A percentile compares a stretch with the other conserved stretches of the same genome.
Conservation (phyloP, 1,284 basidiomycete genomes). For the Heterobasidion annosum region DNA sequence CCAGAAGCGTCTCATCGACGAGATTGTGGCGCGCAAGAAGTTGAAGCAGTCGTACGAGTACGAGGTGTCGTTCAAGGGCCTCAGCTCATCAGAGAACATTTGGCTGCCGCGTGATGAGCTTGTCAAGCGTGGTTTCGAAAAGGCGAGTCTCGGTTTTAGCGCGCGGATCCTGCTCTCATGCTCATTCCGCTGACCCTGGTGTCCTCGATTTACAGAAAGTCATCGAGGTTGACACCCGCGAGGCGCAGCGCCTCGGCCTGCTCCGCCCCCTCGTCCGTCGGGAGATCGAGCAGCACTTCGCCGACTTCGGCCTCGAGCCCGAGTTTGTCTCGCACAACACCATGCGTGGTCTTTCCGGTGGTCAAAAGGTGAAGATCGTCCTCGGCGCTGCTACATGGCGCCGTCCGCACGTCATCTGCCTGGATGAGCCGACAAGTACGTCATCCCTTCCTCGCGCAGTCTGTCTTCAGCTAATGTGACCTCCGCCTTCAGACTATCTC, state of each 20-base stretch:
- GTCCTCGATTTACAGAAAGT: slow-evolving; percentile 51
- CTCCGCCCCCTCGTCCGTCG: slow-evolving; percentile 94
- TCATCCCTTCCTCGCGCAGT: slow-evolving; percentile 9
- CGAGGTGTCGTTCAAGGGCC: slow-evolving; percentile 89
- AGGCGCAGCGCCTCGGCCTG: slow-evolving; percentile 94
- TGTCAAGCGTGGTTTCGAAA: slow-evolving; percentile 96
- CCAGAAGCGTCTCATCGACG: slow-evolving; percentile 91
- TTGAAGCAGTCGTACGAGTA: slow-evolving; percentile 99
- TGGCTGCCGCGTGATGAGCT: slow-evolving; percentile 96
- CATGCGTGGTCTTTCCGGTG: slow-evolving; percentile 96
- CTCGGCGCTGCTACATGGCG: slow-evolving; percentile 98
- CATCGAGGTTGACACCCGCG: slow-evolving; percentile 93
- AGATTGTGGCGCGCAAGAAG: slow-evolving; percentile 90
- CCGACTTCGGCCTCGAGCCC: slow-evolving; percentile 92
- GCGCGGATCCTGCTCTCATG: not conserved
- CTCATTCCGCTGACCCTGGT: too few species aligned
- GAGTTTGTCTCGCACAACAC: slow-evolving; percentile 97
- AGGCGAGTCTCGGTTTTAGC: slow-evolving; percentile 26
- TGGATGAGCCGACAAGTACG: slow-evolving; percentile 93
- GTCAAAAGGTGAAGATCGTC: slow-evolving; percentile 99
- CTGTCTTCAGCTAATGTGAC: slow-evolving; percentile 7
- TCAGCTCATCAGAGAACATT: slow-evolving; percentile 92
- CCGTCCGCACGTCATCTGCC: slow-evolving; percentile 93
- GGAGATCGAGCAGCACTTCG: slow-evolving; percentile 97
- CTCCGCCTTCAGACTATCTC: slow-evolving; percentile 66